Evolutionary conservation across 208 protist species (phyloP).

Genomic region (Wallacemonas sp.): DNA sequence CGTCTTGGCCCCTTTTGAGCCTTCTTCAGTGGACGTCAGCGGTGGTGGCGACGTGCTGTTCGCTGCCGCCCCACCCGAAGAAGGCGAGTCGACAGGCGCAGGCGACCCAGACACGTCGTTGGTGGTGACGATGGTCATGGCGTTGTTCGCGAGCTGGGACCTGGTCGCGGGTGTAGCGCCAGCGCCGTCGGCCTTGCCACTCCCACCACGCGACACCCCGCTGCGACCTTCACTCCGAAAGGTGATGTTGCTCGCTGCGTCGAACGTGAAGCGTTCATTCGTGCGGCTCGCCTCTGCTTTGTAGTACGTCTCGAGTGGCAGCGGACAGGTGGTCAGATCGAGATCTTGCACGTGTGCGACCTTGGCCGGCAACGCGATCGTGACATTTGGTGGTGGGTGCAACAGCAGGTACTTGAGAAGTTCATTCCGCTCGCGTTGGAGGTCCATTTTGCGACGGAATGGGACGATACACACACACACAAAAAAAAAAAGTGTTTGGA

Average conservation of each 20-base stretch:
- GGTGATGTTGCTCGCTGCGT: slow-evolving; percentile 4
- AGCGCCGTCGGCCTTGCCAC: neutral
- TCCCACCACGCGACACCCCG: slow-evolving; percentile 1
- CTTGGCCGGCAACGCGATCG: slow-evolving; percentile 32
- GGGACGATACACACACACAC: no score
- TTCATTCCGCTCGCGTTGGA: slow-evolving; percentile 41
- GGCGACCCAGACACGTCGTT: no score
- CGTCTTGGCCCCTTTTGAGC: neutral
- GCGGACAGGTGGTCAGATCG: slow-evolving; percentile 35
- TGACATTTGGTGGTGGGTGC: slow-evolving; percentile 55
- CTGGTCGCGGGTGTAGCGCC: neutral
- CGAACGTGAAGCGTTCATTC: neutral
- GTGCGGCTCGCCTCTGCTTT: slow-evolving; percentile 6
- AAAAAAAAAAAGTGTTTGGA: no score
- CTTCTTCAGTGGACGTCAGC: neutral
- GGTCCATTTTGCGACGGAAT: no score
- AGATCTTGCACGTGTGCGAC: slow-evolving; percentile 26
- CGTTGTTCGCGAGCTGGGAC: slow-evolving; percentile 9
- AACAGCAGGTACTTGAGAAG: slow-evolving; percentile 58
- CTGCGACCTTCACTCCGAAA: slow-evolving; percentile 10
- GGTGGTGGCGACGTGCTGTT: neutral
- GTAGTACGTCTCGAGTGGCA: slow-evolving; percentile 34
- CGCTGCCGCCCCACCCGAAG: no score
- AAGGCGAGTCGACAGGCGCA: no score
- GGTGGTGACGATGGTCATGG: slow-evolving; percentile 4